phyloP scores from a whole-genome alignment of 768 basidiomycete species.

The Scleroderma bovista region DNA sequence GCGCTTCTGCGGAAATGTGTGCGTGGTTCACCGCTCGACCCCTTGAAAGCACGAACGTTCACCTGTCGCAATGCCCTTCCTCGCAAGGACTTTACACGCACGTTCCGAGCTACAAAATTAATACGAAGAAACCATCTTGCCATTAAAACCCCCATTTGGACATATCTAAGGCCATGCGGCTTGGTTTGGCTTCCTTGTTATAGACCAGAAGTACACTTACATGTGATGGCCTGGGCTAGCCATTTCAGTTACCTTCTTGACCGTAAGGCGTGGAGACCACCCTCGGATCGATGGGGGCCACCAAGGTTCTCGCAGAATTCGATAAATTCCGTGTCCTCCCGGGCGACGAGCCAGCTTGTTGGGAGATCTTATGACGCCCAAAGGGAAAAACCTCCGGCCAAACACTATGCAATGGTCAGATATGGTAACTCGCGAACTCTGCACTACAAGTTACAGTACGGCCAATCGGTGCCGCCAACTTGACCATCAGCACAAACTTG shows the following conservation, averaged over 20 bases:
- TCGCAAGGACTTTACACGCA: conserved; percentile 59
- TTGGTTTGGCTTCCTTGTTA: not conserved
- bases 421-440: not conserved
- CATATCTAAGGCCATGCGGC: not conserved
- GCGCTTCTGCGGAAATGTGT: not conserved
- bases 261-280: not conserved
- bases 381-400: not conserved
- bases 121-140: not conserved
- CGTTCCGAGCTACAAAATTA: conserved; percentile 38
- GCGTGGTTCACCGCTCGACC: conserved; percentile 28
- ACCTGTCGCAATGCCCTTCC: conserved; percentile 32
- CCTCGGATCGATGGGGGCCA: not conserved
- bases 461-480: not conserved
- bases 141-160: not conserved
- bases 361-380: not conserved
- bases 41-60: conserved; percentile 1
- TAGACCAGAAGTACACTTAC: not conserved
- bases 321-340: not conserved
- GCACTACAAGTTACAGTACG: not conserved
- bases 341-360: not conserved
- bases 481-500: no score
- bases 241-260: not conserved
- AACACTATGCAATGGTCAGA: not conserved
- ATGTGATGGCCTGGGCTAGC: not conserved
- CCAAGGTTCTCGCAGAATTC: not conserved